Percentiles rank a stretch among this genome's conserved stretches.
These are phyloP conservation scores for Schoenoplectus tabernaemontani DNA, from an alignment of 202 grass and related monocot genomes.

Conservation along the genomic window DNA sequence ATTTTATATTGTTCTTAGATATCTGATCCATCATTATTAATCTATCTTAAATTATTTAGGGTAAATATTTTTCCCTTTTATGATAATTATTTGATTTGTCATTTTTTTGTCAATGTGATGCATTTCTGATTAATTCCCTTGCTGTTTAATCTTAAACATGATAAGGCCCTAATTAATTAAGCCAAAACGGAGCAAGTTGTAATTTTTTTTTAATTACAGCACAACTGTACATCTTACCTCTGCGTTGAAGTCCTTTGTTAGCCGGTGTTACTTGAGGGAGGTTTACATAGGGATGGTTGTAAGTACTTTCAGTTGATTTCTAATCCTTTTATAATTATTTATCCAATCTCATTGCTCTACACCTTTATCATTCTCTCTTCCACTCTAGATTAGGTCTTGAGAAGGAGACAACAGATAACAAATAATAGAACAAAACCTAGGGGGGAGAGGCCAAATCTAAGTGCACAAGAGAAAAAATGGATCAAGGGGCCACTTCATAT, in stretches of 20 bases:
- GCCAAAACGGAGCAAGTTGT: not conserved
- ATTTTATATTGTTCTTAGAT: not conserved
- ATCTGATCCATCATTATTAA: not conserved
- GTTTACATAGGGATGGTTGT: slow-evolving; percentile 63
- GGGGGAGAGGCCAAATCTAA: not conserved
- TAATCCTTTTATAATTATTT: not conserved
- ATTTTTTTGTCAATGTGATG: not conserved
- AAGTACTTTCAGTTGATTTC: slow-evolving; percentile 44
- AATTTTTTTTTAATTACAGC: not conserved
- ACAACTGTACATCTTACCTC: slow-evolving; percentile 8
- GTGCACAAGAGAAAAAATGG: slow-evolving; percentile 20
- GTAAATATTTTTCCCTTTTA: not conserved
- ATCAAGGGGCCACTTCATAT: slow-evolving; percentile 16
- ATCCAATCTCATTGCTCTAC: not conserved
- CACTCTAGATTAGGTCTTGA: not conserved
- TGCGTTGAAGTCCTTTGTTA: slow-evolving; percentile 29
- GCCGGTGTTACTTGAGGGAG: slow-evolving; percentile 66
- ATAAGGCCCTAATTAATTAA: not conserved
- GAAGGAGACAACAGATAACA: not conserved
- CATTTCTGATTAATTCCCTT: not conserved
- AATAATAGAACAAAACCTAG: not conserved
- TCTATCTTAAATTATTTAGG: not conserved
- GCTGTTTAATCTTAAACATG: not conserved
- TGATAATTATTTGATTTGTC: not conserved
- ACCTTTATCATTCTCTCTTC: not conserved